These are phyloP conservation scores for Exserohilum rostratum DNA, from an alignment of 2,329 filamentous ascomycete species.

Conservation along the genomic window DNA sequence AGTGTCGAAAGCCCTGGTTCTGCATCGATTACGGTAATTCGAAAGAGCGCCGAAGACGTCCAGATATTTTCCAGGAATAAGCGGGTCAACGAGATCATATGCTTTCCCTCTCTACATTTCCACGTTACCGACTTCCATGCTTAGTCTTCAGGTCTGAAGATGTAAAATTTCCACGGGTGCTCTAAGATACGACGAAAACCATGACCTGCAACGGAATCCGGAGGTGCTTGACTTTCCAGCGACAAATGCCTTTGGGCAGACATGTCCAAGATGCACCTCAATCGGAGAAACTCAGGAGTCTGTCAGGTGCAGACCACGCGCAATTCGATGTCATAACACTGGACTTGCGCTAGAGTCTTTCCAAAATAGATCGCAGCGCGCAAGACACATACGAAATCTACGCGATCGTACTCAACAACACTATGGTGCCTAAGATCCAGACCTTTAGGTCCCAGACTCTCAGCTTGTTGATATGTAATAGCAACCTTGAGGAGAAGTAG, in stretches of 20 bases:
- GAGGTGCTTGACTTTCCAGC: background rate
- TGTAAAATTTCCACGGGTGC: too few relatives aligned
- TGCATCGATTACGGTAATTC: too few relatives aligned
- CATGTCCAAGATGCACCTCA: background rate
- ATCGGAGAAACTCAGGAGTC: background rate
- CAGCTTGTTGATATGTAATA: background rate
- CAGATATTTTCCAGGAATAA: too few relatives aligned
- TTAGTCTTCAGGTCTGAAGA: too few relatives aligned
- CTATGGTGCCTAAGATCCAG: background rate
- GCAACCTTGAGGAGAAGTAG: background rate
- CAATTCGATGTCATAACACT: background rate
- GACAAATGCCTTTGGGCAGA: background rate
- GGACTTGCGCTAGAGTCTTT: background rate
- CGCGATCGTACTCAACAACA: background rate
- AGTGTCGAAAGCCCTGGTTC: too few relatives aligned
- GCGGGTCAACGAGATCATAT: too few relatives aligned
- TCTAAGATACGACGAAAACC: too few relatives aligned
- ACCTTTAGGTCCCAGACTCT: background rate
- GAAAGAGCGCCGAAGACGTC: too few relatives aligned
- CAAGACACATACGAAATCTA: background rate
- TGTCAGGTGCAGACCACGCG: background rate
- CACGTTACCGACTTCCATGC: too few relatives aligned
- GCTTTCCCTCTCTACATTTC: too few relatives aligned
- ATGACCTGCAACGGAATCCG: too few relatives aligned
- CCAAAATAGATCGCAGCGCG: background rate